Conservation (phyloP, 2,329 filamentous ascomycete species). For the Cylindrodendrum hubeiense region DNA sequence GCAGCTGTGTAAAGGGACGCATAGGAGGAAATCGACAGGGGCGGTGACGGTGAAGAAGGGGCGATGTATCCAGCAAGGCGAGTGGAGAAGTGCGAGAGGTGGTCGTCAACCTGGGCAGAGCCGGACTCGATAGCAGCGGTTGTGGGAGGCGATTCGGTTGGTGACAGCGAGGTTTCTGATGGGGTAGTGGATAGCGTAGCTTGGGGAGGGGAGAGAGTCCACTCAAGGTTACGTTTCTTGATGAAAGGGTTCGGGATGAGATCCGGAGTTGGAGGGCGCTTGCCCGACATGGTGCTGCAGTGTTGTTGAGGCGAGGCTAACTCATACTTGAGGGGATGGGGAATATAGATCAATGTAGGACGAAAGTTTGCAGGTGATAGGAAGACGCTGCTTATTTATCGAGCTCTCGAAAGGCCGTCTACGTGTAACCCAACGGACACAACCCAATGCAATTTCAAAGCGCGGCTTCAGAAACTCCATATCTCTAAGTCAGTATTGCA, state of each 20-base stretch:
- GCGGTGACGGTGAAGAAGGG: conserved; percentile 43
- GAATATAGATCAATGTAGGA: too few species aligned
- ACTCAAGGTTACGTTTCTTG: conserved; percentile 60
- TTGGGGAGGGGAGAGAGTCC: conserved; percentile 49
- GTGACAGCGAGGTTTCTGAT: conserved; percentile 10
- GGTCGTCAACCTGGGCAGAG: conserved; percentile 51
- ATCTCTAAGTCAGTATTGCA: background rate
- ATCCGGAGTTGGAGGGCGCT: conserved; percentile 48
- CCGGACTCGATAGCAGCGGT: conserved; percentile 58
- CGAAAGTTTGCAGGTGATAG: too few species aligned
- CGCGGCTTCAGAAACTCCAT: too few species aligned
- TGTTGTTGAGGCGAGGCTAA: conserved; percentile 7
- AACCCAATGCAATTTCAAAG: too few species aligned
- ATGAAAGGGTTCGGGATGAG: conserved; percentile 60
- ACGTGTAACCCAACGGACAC: too few species aligned
- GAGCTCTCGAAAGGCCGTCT: too few species aligned
- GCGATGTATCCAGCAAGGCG: conserved; percentile 47
- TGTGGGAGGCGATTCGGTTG: conserved; percentile 31
- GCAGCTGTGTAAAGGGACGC: conserved; percentile 52
- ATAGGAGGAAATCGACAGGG: conserved; percentile 52
- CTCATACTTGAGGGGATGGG: too few species aligned
- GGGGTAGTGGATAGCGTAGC: conserved; percentile 13
- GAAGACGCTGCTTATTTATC: too few species aligned
- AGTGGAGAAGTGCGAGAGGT: conserved; percentile 54
- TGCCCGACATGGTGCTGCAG: conserved; percentile 33